Evolutionary conservation across 495 filamentous ascomycete genomes (phyloP), one percentile per base, ranked within the genome.

Genomic region (Penicillium argentinense): DNA sequence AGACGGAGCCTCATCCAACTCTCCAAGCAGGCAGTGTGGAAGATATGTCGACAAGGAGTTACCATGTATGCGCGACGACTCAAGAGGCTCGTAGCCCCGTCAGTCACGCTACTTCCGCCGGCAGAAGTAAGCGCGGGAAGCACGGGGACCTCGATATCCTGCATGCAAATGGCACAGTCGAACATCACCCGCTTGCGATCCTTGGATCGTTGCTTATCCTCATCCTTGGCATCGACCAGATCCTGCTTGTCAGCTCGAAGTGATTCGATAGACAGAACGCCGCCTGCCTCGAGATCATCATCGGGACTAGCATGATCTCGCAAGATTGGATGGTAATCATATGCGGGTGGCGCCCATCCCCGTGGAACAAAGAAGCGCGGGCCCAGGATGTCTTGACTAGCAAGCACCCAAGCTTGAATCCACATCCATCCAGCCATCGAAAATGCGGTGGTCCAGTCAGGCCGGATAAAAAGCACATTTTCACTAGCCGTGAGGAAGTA

Each of bases 141-240:
- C 28, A 96, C 83, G 1, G 89, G 89, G 5, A 96, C 90, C 53
- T 95, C 89, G 9, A 98, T 82, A 18, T 84, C 79, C 67, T 96
- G 87, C 67, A 91, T 86, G 60, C 93, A 98, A 43, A 98, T 96
- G 2, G 92, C 92, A 62, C 93, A 98, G 60, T 98, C 92, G 43
- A 92, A 87, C 4, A 83, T 57, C 33, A 74, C 77, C 68, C 79
- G 80, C 47, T 82, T 81, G 24, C 68, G 75, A 41, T 71, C 67
- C 50, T 66, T 67, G 18, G 61, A 46, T 14, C 66, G 59, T 2
- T 62, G 59, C 39, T 64, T 70, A 40, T 70, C 68, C 23, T 67
- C 63, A 23, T 68, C 68, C 49, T 66, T 56, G 37, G 65, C 40
- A 47, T 71, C 64, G 62, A 64, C 54, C 17, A 61, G 47, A 43